Evolutionary conservation across 2,329 filamentous ascomycete species (phyloP).

Genomic region (Kalmusia sp.): DNA sequence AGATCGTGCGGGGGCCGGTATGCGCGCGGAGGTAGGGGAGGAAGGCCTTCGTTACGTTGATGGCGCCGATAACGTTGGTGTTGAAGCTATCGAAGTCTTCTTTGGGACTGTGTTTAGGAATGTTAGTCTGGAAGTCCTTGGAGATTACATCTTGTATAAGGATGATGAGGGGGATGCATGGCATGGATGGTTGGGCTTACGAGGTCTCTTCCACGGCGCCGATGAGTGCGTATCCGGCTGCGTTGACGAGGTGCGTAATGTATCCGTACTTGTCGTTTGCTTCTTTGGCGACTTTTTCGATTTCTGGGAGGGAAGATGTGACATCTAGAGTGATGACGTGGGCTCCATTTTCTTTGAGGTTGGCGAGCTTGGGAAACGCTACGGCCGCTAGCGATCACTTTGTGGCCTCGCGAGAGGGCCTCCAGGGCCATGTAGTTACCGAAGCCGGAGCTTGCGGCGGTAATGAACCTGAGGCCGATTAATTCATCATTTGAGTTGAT

Average conservation of each 20-base stretch:
- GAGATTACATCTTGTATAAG: neutral
- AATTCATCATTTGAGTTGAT: no score
- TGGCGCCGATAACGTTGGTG: constrained; percentile 62
- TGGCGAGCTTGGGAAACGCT: constrained; percentile 42
- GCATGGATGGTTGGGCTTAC: constrained; percentile 28
- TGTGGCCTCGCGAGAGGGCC: constrained; percentile 53
- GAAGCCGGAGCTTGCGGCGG: constrained; percentile 57
- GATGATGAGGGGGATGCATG: neutral
- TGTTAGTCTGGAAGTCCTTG: constrained; percentile 30
- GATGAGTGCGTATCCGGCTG: constrained; percentile 54
- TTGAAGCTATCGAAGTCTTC: constrained; percentile 54
- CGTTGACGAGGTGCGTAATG: constrained; percentile 57
- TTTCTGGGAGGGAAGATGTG: constrained; percentile 41
- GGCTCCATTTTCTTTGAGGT: constrained; percentile 45
- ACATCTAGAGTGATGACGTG: constrained; percentile 51
- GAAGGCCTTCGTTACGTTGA: constrained; percentile 58
- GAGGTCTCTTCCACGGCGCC: constrained; percentile 55
- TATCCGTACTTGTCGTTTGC: constrained; percentile 49
- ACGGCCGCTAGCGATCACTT: constrained; percentile 58
- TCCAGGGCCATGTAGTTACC: constrained; percentile 54
- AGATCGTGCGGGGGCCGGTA: constrained; percentile 49
- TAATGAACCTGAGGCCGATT: constrained; percentile 27
- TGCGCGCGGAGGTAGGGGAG: constrained; percentile 56
- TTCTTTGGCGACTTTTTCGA: constrained; percentile 46
- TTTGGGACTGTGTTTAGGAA: constrained; percentile 34